These are phyloP conservation scores for Hanseniaspora vineae DNA, from an alignment of 805 yeast genomes.

Conservation along the genomic window DNA sequence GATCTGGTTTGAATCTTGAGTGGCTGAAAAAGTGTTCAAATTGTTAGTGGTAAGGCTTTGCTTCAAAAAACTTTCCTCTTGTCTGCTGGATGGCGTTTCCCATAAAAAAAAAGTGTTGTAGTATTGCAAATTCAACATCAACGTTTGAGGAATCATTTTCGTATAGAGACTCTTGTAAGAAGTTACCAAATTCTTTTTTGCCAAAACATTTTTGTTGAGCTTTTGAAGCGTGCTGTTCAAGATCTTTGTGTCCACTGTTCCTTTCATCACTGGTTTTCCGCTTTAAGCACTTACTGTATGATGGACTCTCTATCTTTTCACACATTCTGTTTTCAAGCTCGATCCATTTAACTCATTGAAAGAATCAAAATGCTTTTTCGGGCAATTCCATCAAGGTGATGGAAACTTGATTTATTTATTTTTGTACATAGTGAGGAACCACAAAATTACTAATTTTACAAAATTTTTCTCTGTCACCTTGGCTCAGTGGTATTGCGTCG, in stretches of 20 bases:
- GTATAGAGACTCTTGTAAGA: not conserved
- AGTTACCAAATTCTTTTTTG: not conserved
- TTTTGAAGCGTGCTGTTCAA: not conserved
- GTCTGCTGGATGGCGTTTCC: not conserved
- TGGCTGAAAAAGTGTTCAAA: not conserved
- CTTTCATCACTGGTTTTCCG: not conserved
- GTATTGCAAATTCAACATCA: not conserved
- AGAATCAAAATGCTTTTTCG: too few relatives aligned
- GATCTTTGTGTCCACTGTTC: not conserved
- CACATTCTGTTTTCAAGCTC: too few relatives aligned
- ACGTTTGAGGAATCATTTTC: not conserved
- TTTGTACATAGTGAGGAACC: too few relatives aligned
- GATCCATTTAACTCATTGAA: too few relatives aligned
- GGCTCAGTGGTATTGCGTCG: constrained; percentile 48
- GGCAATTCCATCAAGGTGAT: too few relatives aligned
- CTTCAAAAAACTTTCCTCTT: not conserved
- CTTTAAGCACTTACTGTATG: too few relatives aligned
- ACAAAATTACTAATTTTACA: not conserved
- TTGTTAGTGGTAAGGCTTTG: not conserved
- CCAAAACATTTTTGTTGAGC: not conserved
- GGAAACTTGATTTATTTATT: too few relatives aligned
- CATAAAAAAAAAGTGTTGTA: not conserved
- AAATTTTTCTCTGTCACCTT: constrained; percentile 26
- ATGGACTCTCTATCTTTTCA: too few relatives aligned
- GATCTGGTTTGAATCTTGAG: not conserved